Conservation (phyloP, 2,329 filamentous ascomycete genomes). For the Emmonsia crescens region DNA sequence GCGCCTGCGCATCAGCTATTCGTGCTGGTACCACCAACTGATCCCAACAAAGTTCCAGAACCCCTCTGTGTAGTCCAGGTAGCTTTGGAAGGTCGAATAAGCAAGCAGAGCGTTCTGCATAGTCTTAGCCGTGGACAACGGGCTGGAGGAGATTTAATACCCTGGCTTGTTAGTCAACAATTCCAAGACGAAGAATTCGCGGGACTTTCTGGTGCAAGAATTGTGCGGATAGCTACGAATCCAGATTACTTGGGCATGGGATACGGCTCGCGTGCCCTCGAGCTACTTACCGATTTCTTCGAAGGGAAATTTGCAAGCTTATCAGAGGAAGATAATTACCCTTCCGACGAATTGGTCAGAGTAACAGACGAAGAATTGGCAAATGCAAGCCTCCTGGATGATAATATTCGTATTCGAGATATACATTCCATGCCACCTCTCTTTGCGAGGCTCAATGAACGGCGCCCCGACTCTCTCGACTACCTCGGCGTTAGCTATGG, state of each 20-base stretch:
- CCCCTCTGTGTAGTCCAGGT: slow-evolving; percentile 93
- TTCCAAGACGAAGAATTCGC: slow-evolving; percentile 98
- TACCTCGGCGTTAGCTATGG: slow-evolving; percentile 95
- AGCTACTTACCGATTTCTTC: slow-evolving; percentile 84
- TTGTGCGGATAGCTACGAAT: slow-evolving; percentile 93
- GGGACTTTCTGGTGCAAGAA: slow-evolving; percentile 75
- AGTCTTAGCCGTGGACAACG: slow-evolving; percentile 80
- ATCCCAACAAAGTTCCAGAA: slow-evolving; percentile 70
- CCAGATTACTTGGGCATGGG: slow-evolving; percentile 89
- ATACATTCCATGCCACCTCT: slow-evolving; percentile 86
- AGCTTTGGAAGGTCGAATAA: slow-evolving; percentile 88
- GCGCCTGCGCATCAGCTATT: slow-evolving; percentile 94
- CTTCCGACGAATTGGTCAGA: slow-evolving; percentile 54
- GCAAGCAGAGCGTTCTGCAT: slow-evolving; percentile 81
- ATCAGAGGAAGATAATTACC: slow-evolving; percentile 54
- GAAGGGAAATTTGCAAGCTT: slow-evolving; percentile 83
- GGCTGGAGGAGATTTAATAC: slow-evolving; percentile 85
- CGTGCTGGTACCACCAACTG: slow-evolving; percentile 77
- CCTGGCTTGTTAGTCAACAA: slow-evolving; percentile 94
- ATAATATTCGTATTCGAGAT: slow-evolving; percentile 82
- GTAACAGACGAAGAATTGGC: slow-evolving; percentile 75
- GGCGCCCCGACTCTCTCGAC: slow-evolving; percentile 68
- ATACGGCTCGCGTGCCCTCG: slow-evolving; percentile 79
- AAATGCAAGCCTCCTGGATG: slow-evolving; percentile 63
- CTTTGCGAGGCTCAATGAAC: slow-evolving; percentile 78